Conservation (phyloP, 805 yeast genomes). For the Wickerhamomyces rabaulensis region DNA sequence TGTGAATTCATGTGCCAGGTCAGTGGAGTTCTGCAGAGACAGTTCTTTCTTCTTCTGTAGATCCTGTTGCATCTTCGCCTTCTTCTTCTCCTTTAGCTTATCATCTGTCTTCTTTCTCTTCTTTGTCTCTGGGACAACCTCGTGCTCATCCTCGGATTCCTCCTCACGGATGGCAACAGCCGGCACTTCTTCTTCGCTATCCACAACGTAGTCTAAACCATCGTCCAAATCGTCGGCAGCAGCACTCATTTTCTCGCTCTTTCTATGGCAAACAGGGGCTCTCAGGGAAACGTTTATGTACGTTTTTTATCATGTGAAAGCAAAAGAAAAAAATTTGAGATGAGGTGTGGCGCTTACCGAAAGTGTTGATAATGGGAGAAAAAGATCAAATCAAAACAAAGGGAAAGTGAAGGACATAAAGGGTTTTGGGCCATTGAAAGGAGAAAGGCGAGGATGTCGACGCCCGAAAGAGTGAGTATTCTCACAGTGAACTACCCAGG, state of each 20-base stretch:
- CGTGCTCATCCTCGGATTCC: conserved; percentile 23
- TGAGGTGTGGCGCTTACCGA: not conserved
- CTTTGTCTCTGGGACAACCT: conserved; percentile 10
- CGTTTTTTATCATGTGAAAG: not conserved
- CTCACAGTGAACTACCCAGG: not conserved
- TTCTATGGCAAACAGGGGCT: not conserved
- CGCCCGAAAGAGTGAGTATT: not conserved
- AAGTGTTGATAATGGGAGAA: not conserved
- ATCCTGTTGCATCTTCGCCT: conserved; percentile 61
- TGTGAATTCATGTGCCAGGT: conserved; percentile 66
- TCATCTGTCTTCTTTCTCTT: conserved; percentile 28
- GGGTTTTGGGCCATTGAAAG: too few relatives aligned
- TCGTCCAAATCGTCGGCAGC: conserved; percentile 69
- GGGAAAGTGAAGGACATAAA: not conserved
- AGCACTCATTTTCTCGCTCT: conserved; percentile 5
- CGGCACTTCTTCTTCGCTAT: conserved; percentile 34
- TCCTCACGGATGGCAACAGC: conserved; percentile 29
- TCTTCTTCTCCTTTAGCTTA: conserved; percentile 59
- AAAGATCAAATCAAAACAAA: not conserved
- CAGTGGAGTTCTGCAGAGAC: conserved; percentile 50
- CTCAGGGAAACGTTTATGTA: not conserved
- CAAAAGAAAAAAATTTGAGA: not conserved
- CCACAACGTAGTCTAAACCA: conserved; percentile 59
- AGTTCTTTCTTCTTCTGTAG: conserved; percentile 49
- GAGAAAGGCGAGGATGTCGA: not conserved